Evolutionary conservation across 805 yeast genomes (phyloP), one percentile per base, ranked within the genome.

Genomic region (Lipomyces sp.): DNA sequence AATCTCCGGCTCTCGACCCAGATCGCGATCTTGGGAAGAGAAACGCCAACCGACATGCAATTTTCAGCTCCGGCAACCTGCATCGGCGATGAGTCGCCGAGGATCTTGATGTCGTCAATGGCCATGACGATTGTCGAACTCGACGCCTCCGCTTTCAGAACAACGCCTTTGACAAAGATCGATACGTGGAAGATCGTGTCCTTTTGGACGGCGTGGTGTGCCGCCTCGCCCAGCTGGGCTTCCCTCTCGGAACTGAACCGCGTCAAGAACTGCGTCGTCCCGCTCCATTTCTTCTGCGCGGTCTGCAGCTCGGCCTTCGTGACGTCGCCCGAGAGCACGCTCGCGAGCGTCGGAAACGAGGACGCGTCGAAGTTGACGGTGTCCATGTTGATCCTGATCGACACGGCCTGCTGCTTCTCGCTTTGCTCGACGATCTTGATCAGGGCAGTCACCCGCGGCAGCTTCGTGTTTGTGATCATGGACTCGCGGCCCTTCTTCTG

Each of bases 321-420:
- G 8, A 53, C 49, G 21, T 53, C 59, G 11, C 59, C 59, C 5
- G 59, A 46, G 19, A 55, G 42, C 3, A 52, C 59, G 39, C 49
- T 45, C 1, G 59, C 56, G 18, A 55, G 44, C 6, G 51, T 50
- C 5, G 59, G 59, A 21, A 55, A 45, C 18, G 59, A 55, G 7
- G 52, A 51, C 11, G 57, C 59, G 31, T 55, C 52, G 23, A 55
- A 43, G 28, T 41, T 36, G 23, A 48, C 45, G 4, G 51, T 41
- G 33, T 53, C 43, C 19, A 52, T 42, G 32, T 44, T 45, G 33
- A 55, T 33, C 8, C 53, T 34, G 2, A 52, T 13, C 28, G 39
- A 48, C n/a, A 33, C 43, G 4, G 37, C 11, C 6, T 43, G 40
- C 13, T 16, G 29, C 14, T 29, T 35, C 14, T 16, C 28, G 10